Percentiles rank a stretch among this genome's conserved stretches.
These are phyloP conservation scores for Nicotiana knightiana DNA, from an alignment of 257 asterid species.

Conservation along the genomic window DNA sequence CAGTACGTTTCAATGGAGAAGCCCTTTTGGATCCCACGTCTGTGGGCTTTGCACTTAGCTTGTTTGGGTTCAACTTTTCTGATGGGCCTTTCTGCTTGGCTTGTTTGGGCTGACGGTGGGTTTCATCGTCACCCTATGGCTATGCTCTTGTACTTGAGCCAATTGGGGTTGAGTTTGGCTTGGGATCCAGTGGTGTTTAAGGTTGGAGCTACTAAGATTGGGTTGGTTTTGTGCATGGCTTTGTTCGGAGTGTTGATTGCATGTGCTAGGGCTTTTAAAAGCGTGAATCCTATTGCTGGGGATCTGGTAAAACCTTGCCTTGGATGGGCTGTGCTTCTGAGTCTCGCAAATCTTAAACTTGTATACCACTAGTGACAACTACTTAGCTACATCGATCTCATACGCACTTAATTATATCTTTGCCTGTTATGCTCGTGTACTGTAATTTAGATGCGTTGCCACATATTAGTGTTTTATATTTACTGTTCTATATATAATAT, in stretches of 20 bases:
- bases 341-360: slow-evolving; percentile 53
- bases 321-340: slow-evolving; percentile 53
- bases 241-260: slow-evolving; percentile 56
- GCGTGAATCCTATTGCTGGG: slow-evolving; percentile 70
- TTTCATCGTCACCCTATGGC: slow-evolving; percentile 65
- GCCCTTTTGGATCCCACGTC: slow-evolving; percentile 72
- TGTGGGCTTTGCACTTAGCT: slow-evolving; percentile 79
- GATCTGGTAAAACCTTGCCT: slow-evolving; percentile 66
- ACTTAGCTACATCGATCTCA: too few relatives aligned
- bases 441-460: not conserved
- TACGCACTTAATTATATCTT: not conserved
- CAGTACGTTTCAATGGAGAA: slow-evolving; percentile 49
- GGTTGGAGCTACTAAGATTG: slow-evolving; percentile 48
- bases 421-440: not conserved
- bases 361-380: slow-evolving; percentile 16
- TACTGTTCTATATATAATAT: not conserved
- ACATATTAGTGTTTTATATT: not conserved
- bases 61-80: slow-evolving; percentile 46
- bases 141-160: slow-evolving; percentile 45
- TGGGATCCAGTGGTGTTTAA: slow-evolving; percentile 88
- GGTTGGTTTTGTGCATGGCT: slow-evolving; percentile 52
- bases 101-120: slow-evolving; percentile 94
- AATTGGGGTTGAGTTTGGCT: slow-evolving; percentile 44
- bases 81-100: slow-evolving; percentile 84
- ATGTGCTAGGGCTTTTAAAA: slow-evolving; percentile 43